A percentile compares a stretch with the other conserved stretches of the same genome.
phyloP scores from a whole-genome alignment of 257 asterid genomes.

The Penstemon barbatus region DNA sequence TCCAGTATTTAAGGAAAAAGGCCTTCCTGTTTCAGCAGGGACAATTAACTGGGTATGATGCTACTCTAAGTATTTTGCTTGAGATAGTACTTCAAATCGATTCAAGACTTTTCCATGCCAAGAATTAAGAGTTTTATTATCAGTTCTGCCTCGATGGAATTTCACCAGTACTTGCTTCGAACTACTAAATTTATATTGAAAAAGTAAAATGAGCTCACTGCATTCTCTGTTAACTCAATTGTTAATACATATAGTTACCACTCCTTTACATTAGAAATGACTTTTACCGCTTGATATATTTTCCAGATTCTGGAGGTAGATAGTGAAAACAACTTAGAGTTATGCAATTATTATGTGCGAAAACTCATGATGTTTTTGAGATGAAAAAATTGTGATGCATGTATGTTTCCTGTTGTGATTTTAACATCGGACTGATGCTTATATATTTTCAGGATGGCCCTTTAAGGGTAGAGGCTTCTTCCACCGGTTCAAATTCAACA shows the following conservation, averaged over 20 bases:
- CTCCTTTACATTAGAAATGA: conserved; percentile 2
- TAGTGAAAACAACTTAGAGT: conserved; percentile 1
- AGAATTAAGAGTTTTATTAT: neutral
- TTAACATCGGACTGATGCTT: conserved; percentile 29
- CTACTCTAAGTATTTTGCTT: conserved; percentile 18
- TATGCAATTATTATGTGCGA: conserved; percentile 7
- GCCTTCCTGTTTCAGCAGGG: conserved; percentile 83
- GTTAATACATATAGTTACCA: neutral
- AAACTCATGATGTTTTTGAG: conserved; percentile 1
- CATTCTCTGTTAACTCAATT: neutral
- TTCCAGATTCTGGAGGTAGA: conserved; percentile 15
- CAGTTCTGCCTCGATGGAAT: neutral
- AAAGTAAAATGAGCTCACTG: neutral
- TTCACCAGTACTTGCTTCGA: conserved; percentile 9
- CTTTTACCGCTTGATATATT: conserved; percentile 18
- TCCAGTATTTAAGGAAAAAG: conserved; percentile 90
- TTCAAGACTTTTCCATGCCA: neutral
- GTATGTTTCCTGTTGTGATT: conserved; percentile 14
- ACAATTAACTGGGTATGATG: conserved; percentile 92
- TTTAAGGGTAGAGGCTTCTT: conserved; percentile 77
- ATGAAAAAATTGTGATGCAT: neutral
- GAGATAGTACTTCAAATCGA: neutral
- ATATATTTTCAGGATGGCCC: conserved; percentile 82
- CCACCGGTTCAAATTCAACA: conserved; percentile 94
- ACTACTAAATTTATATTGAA: neutral